Evolutionary conservation across 1,139 yeast species (phyloP).

Genomic region (Taphrina flavorubra): DNA sequence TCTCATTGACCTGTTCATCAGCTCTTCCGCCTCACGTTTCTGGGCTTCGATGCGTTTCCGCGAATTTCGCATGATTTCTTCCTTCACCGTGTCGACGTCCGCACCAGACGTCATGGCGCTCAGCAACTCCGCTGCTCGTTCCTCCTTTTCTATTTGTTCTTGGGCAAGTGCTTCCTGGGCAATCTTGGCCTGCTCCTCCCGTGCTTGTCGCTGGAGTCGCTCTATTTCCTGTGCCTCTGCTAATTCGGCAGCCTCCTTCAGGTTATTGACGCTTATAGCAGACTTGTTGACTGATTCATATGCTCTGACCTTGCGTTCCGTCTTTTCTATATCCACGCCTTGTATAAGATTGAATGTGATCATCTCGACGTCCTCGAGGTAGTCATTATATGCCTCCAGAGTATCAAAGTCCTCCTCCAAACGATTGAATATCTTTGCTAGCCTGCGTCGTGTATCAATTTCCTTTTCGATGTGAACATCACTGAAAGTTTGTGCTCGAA

Average conservation of each 20-base stretch:
- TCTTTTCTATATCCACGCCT: conserved; percentile 70
- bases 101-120: conserved; percentile 64
- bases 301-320: conserved; percentile 69
- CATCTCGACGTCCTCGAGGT: conserved; percentile 82
- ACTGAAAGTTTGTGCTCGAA: conserved; percentile 89
- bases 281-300: conserved; percentile 80
- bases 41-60: conserved; percentile 62
- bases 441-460: conserved; percentile 84
- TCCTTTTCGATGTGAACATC: conserved; percentile 89
- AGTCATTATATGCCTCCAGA: conserved; percentile 68
- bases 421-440: conserved; percentile 79
- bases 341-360: conserved; percentile 77
- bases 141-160: conserved; percentile 51
- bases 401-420: conserved; percentile 73
- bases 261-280: conserved; percentile 75
- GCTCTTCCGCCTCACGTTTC: conserved; percentile 58
- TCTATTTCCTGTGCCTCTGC: conserved; percentile 68
- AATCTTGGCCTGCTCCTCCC: conserved; percentile 52
- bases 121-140: conserved; percentile 72
- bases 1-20: conserved; percentile 49
- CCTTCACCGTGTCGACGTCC: conserved; percentile 59
- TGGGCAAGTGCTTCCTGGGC: conserved; percentile 52
- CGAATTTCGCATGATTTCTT: conserved; percentile 66
- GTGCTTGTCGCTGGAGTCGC: conserved; percentile 69
- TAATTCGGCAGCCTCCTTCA: conserved; percentile 69